Evolutionary conservation across 768 basidiomycete genomes (phyloP), one percentile per base, ranked within the genome.

Genomic region (Mycena albidolilacea): DNA sequence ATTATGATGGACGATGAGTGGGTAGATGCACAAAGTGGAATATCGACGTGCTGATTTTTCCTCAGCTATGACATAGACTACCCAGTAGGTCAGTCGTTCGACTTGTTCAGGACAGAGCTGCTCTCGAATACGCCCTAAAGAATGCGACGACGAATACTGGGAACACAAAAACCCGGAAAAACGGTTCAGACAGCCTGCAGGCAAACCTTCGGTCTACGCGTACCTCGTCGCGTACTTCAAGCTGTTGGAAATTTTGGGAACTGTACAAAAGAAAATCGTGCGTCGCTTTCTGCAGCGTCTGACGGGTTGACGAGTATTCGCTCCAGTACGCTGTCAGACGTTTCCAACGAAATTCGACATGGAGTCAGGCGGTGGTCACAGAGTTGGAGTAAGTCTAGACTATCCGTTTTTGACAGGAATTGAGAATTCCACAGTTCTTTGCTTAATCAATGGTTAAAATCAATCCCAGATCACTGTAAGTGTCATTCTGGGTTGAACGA

Each of bases 111-210:
- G 30, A 30, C 30, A 30, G 30, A 30, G 30, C 30, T 30, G 30
- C 30, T 30, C 30, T 3, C 3, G 30, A 30, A 30, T 30, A 30
- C 30, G 30, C 30, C 30, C 30, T 4, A 30, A 30, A 30, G 88
- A 89, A 11, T 87, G 88, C 7, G 91, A 92, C 66, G 90, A 92
- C 75, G 90, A 91, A 52, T 91, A 87, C 65, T 91, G 90, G 90
- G 84, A 84, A 7, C 81, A 80, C 69, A 81, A 76, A 46, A 86
- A 85, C 37, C 82, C 83, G 0, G 79, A 80, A 9, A 79, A 80
- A 41, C 78, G 81, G 5, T 90, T 89, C 78, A 82, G 83, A 50
- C 90, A 91, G 70, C 91, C 91, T 0, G 76, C 81, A 3, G 84
- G 81, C 8, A 85, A 85, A 71, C 86, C 88, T 0, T 85, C 87